phyloP scores from a whole-genome alignment of 208 protist species.

The Acanthamoeba sp. region DNA sequence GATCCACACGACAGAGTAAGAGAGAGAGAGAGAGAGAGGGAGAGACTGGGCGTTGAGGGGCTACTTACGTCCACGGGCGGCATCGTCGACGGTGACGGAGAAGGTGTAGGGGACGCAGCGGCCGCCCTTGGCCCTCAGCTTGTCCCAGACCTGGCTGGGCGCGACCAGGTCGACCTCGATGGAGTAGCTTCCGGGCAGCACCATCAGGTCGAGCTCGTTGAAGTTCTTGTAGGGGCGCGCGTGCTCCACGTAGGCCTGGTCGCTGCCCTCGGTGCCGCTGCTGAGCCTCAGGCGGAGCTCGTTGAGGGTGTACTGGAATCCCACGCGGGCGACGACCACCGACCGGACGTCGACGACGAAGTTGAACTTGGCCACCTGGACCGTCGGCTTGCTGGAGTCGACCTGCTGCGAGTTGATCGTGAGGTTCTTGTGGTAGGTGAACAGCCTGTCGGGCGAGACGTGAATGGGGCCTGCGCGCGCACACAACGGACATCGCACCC shows the following conservation, averaged over 20 bases:
- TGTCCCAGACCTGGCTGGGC: constrained; percentile 43
- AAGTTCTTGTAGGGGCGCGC: constrained; percentile 55
- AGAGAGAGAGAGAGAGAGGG: not conserved
- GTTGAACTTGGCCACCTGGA: not conserved
- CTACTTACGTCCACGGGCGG: not conserved
- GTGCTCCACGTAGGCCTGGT: not conserved
- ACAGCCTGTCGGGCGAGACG: not conserved
- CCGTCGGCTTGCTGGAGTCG: not conserved
- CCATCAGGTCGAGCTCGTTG: constrained; percentile 60
- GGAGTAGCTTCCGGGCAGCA: constrained; percentile 11
- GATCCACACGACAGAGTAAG: not conserved
- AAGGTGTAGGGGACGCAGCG: constrained; percentile 69
- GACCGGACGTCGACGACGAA: constrained; percentile 8
- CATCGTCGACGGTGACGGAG: constrained; percentile 36
- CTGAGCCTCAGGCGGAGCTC: constrained; percentile 30
- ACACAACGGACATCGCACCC: not conserved
- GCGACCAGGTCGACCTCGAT: not conserved
- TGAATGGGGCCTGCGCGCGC: not conserved
- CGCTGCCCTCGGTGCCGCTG: not conserved
- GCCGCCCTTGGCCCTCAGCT: not conserved
- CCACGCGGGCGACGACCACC: constrained; percentile 34
- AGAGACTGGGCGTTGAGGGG: too few species aligned
- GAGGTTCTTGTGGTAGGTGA: not conserved
- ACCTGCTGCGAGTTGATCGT: constrained; percentile 34
- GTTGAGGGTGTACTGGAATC: constrained; percentile 56